A percentile compares a stretch with the other conserved stretches of the same genome.
phyloP scores from a whole-genome alignment of 1,284 basidiomycete genomes.

The Papiliotrema fonsecae region DNA sequence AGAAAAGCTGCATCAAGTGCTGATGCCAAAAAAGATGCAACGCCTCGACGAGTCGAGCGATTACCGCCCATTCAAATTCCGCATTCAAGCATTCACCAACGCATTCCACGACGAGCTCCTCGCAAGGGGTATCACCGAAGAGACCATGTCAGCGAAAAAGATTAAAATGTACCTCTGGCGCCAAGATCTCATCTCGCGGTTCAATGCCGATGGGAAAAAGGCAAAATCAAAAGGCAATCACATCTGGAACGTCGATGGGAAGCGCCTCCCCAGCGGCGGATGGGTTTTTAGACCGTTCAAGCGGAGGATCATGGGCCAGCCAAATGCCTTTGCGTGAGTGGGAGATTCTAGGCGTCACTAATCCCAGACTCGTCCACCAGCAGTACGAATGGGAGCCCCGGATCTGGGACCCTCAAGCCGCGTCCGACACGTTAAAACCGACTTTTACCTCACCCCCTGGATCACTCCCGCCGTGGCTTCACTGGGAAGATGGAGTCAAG shows the following conservation, averaged over 20 bases:
- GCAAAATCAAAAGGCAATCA: constrained; percentile 99
- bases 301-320: constrained; percentile 74
- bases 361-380: constrained; percentile 55
- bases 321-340: constrained; percentile 65
- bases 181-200: constrained; percentile 85
- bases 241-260: constrained; percentile 98
- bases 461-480: constrained; percentile 77
- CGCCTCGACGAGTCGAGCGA: constrained; percentile 90
- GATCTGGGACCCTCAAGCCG: constrained; percentile 94
- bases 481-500: constrained; percentile 69
- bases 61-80: constrained; percentile 98
- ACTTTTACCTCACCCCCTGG: constrained; percentile 63
- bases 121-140: constrained; percentile 50
- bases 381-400: constrained; percentile 88
- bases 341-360: neutral
- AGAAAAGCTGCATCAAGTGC: constrained; percentile 93
- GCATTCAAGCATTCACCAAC: constrained; percentile 97
- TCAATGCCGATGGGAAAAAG: constrained; percentile 99
- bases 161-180: constrained; percentile 96
- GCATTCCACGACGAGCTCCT: constrained; percentile 78
- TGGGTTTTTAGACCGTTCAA: constrained; percentile 93
- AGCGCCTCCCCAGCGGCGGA: constrained; percentile 66
- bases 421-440: constrained; percentile 71
- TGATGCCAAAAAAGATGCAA: constrained; percentile 99
- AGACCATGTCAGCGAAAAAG: constrained; percentile 58